Base-by-base conservation (phyloP, 345 rosid species). In the Lenwebbia sp. region DNA sequence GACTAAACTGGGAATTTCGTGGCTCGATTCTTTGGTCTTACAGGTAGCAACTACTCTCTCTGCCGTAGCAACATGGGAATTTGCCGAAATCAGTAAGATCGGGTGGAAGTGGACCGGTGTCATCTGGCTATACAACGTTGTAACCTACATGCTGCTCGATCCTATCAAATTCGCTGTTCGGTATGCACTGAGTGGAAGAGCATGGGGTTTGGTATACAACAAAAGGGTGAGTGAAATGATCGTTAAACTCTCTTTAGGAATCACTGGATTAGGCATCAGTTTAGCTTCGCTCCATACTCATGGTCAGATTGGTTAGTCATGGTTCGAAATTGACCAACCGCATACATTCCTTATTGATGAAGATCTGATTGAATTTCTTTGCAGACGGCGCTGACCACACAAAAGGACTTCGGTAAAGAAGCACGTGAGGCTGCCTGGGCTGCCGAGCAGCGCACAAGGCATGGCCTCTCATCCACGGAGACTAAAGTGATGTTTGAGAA, bases 101-200 rank as follows among this genome's bases (percentile, higher is more conserved):
- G 99, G 98, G 14, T 95, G 98, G 98, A 89, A 89, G 26, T 95
- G 99, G 96, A 85, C 92, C 4, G 96, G 94, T 22, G 94, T 93
- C 85, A 91, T 96, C 74, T 96, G 98, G 99, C 52, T 94, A 30
- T 96, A 89, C 91, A 95, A 94, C 90, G 90, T 93, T 23, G 83
- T 94, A 51, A 89, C 91, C 19, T 96, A 95, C 86, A 74, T 91
- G 90, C 82, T 94, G 74, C 96, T 95, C 84, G 99, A 96, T 92
- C 99, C 98, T 37, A 95, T 96, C 88, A 96, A 96, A 65, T 93
- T 95, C 28, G 89, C 88, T 11, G 97, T 95, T 74, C 90, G 93
- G 83, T 96, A 94, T 90, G 97, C 93, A 13, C 89, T 95, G 60
- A 95, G 96, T 57, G 98, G 98, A 14, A 91, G 89, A 90, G 95